Percentiles rank a stretch among this genome's conserved stretches.
Evolutionary conservation across 306 rosid genomes (phyloP).

Genomic region (Mimosa bimucronata): DNA sequence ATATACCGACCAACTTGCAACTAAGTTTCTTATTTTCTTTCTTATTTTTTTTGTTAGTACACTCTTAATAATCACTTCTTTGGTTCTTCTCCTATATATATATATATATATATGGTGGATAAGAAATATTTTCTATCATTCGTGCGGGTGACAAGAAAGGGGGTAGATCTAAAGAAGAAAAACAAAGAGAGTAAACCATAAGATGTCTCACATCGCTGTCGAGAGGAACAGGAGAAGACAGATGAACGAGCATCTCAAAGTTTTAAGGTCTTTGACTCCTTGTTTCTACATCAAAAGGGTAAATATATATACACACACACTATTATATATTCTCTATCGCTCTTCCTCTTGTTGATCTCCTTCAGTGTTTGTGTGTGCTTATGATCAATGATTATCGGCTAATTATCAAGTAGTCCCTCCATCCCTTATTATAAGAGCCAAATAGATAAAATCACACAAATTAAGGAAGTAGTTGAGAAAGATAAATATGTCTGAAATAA

Average conservation of each 20-base stretch:
- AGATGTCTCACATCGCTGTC: slow-evolving; percentile 95
- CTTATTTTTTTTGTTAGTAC: slow-evolving; percentile 6
- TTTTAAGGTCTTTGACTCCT: slow-evolving; percentile 82
- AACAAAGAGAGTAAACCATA: slow-evolving; percentile 14
- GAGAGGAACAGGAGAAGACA: slow-evolving; percentile 97
- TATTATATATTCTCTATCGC: not conserved
- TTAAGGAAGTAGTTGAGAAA: too few relatives aligned
- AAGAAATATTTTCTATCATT: not conserved
- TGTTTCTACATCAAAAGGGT: slow-evolving; percentile 98
- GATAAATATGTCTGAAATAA: too few relatives aligned
- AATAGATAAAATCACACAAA: too few relatives aligned
- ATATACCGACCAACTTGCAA: slow-evolving; percentile 26
- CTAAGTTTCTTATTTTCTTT: not conserved
- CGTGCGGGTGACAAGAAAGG: not conserved
- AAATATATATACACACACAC: not conserved
- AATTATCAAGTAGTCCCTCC: not conserved
- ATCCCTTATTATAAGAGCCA: too few relatives aligned
- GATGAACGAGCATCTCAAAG: slow-evolving; percentile 97
- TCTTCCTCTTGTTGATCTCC: not conserved
- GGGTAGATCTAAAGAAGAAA: not conserved
- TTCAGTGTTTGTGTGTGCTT: not conserved
- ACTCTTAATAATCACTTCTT: not conserved
- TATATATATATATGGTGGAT: slow-evolving; percentile 39
- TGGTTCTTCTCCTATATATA: not conserved
- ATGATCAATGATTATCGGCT: not conserved